phyloP scores from a whole-genome alignment of 2,329 filamentous ascomycete genomes.

The Venturia nashicola region DNA sequence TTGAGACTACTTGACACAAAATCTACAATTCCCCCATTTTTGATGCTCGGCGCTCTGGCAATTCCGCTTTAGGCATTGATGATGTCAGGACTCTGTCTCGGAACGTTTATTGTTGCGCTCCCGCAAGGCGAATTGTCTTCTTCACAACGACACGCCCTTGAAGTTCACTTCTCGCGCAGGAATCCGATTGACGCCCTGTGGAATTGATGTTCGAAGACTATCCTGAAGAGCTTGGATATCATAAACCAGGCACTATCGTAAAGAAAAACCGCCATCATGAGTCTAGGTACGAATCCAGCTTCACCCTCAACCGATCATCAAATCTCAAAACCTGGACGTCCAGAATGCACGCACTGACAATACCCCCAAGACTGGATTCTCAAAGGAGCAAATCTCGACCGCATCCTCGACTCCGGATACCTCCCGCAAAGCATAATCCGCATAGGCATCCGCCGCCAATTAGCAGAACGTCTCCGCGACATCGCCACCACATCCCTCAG shows the following conservation, averaged over 20 bases:
- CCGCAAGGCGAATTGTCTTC: background rate
- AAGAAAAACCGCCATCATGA: background rate
- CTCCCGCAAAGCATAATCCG: conserved; percentile 52
- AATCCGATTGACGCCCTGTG: background rate
- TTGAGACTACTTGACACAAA: too few relatives aligned
- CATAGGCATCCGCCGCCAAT: conserved; percentile 52
- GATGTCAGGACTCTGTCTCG: background rate
- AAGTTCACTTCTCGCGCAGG: background rate
- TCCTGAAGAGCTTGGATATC: background rate
- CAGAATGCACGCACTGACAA: background rate
- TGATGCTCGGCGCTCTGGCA: background rate
- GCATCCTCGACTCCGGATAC: conserved; percentile 52
- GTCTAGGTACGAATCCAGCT: background rate
- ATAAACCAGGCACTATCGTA: background rate
- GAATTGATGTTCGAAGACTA: background rate
- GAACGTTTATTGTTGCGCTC: background rate
- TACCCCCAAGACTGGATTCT: background rate
- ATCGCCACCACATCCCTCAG: conserved; percentile 43
- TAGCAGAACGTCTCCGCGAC: conserved; percentile 44
- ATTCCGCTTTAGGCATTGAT: background rate
- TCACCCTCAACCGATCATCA: background rate
- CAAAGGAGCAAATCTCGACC: conserved; percentile 30
- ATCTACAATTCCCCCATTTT: background rate
- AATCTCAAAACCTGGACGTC: background rate
- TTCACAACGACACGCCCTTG: background rate